These are phyloP conservation scores for Albugo candida DNA, from an alignment of 352 stramenopile genomes.

Conservation along the genomic window DNA sequence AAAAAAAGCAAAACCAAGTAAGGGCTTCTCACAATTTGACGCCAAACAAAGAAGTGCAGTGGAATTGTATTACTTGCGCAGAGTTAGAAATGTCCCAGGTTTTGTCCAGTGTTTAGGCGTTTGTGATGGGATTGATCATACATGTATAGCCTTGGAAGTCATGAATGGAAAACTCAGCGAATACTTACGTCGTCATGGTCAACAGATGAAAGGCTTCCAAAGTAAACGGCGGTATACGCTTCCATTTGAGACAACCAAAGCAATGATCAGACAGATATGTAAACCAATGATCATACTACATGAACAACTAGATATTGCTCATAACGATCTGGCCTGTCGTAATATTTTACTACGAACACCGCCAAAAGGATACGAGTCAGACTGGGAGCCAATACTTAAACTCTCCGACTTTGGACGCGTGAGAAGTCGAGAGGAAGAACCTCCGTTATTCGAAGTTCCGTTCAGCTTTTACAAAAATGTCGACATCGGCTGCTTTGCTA, in stretches of 20 bases:
- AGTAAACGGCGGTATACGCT: conserved; percentile 37
- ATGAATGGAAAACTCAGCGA: conserved; percentile 79
- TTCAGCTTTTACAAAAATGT: conserved; percentile 78
- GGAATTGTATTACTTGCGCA: conserved; percentile 59
- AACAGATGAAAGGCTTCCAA: conserved; percentile 12
- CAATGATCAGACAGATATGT: conserved; percentile 54
- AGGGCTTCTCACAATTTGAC: conserved; percentile 51
- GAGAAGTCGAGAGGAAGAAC: conserved; percentile 37
- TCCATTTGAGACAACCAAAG: conserved; percentile 25
- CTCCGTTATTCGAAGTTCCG: conserved; percentile 29
- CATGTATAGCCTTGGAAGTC: conserved; percentile 70
- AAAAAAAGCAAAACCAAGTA: conserved; percentile 62
- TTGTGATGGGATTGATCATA: conserved; percentile 69
- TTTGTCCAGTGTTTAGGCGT: conserved; percentile 68
- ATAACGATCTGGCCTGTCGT: conserved; percentile 64
- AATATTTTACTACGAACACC: conserved; percentile 71
- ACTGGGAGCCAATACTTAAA: conserved; percentile 66
- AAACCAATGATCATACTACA: conserved; percentile 60
- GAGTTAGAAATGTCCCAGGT: conserved; percentile 48
- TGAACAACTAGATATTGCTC: conserved; percentile 58
- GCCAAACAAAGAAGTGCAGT: conserved; percentile 61
- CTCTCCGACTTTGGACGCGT: conserved; percentile 72
- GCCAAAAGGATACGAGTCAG: conserved; percentile 58
- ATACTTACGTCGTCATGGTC: conserved; percentile 48
- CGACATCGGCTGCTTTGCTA: conserved; percentile 53